A percentile compares a stretch with the other conserved stretches of the same genome.
phyloP scores from a whole-genome alignment of 768 basidiomycete genomes.

The Brasilioporus rufonigricans region DNA sequence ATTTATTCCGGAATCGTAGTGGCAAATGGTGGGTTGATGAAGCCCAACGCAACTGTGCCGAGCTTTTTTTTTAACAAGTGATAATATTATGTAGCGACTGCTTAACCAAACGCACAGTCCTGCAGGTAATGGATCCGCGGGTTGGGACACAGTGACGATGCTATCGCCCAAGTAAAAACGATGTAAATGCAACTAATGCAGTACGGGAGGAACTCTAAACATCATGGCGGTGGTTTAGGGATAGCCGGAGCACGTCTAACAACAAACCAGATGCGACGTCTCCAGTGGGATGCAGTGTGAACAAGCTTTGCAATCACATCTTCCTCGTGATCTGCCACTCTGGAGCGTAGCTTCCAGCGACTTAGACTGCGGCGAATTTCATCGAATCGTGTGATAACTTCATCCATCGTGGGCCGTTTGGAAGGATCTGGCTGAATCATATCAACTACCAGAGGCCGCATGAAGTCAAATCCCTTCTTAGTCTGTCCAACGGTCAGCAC shows the following conservation, averaged over 20 bases:
- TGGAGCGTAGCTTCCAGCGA: conserved; percentile 27
- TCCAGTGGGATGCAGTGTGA: conserved; percentile 25
- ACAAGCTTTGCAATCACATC: conserved; percentile 8
- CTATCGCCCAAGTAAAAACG: too few relatives aligned
- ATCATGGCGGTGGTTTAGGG: conserved; percentile 5
- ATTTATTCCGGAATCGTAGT: too few relatives aligned
- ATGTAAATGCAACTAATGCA: too few relatives aligned
- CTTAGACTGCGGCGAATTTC: conserved; percentile 16
- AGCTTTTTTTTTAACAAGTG: too few relatives aligned
- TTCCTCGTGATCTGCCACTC: conserved; percentile 11
- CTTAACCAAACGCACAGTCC: too few relatives aligned
- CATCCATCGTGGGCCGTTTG: conserved; percentile 37
- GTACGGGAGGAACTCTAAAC: too few relatives aligned
- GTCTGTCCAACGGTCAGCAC: too few relatives aligned
- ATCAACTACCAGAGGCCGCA: conserved; percentile 8
- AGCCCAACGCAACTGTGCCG: too few relatives aligned
- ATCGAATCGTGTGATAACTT: conserved; percentile 33
- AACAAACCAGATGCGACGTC: conserved; percentile 20
- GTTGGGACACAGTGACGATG: too few relatives aligned
- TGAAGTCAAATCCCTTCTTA: conserved; percentile 20
- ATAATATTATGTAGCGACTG: too few relatives aligned
- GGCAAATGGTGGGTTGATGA: too few relatives aligned
- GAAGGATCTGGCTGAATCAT: conserved; percentile 37
- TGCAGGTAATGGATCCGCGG: too few relatives aligned
- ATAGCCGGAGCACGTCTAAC: conserved; percentile 14